These are phyloP conservation scores for Chaetomium strumarium DNA, from an alignment of 2,329 filamentous ascomycete genomes.

Conservation along the genomic window DNA sequence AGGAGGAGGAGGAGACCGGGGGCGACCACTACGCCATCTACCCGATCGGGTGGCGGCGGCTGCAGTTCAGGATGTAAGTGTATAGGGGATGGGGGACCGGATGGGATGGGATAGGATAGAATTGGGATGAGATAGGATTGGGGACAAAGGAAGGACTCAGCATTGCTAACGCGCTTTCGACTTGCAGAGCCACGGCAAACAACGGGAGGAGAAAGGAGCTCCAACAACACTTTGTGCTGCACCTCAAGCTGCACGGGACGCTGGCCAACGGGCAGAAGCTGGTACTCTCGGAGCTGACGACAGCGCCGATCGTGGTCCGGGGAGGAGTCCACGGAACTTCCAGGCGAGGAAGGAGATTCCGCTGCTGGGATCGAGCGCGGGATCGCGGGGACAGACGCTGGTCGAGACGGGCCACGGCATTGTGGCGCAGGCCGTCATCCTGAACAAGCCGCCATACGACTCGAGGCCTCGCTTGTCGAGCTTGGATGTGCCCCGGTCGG, in stretches of 20 bases:
- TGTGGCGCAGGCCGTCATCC: conserved; percentile 49
- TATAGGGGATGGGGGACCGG: too few species aligned
- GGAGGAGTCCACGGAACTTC: conserved; percentile 89
- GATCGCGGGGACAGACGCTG: conserved; percentile 69
- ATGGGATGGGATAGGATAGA: too few species aligned
- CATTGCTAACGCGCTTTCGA: not conserved
- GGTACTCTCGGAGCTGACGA: conserved; percentile 75
- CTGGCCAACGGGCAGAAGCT: conserved; percentile 78
- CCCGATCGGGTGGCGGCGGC: conserved; percentile 85
- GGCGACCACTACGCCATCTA: conserved; percentile 77
- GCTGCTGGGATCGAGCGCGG: conserved; percentile 68
- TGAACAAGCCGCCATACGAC: conserved; percentile 47
- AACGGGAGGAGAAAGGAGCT: conserved; percentile 92
- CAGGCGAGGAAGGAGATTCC: conserved; percentile 91
- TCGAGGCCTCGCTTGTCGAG: conserved; percentile 47
- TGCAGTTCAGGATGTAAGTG: conserved; percentile 81
- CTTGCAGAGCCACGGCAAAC: conserved; percentile 76
- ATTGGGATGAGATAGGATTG: not conserved
- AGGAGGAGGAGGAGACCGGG: conserved; percentile 54
- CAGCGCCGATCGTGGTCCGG: conserved; percentile 91
- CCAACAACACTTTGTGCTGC: conserved; percentile 91
- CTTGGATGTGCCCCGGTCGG: conserved; percentile 50
- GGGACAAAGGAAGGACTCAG: not conserved
- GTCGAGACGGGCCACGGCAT: conserved; percentile 58
- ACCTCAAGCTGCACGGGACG: conserved; percentile 78